A percentile compares a stretch with the other conserved stretches of the same genome.
phyloP scores from a whole-genome alignment of 164 flowering plant genomes.

The Piper betle region DNA sequence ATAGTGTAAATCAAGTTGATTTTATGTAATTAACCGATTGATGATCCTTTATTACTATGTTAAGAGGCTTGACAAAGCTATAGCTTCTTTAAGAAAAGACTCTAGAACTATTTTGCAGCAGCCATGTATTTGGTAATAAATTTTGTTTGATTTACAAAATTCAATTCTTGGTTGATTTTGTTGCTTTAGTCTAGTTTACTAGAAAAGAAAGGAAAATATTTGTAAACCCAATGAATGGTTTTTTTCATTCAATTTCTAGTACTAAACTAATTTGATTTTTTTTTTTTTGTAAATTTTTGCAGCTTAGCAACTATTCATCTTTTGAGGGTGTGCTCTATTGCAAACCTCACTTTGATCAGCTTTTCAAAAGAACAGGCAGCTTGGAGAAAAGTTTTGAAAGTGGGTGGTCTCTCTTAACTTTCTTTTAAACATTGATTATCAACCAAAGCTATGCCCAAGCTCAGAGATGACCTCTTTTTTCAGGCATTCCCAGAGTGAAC shows the following conservation, averaged over 20 bases:
- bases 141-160: background rate
- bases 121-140: background rate
- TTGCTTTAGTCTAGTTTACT: background rate
- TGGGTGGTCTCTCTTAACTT: constrained; percentile 8
- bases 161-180: background rate
- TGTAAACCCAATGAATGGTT: background rate
- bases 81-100: background rate
- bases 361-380: constrained; percentile 89
- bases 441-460: background rate
- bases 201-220: background rate
- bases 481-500: constrained; percentile 52
- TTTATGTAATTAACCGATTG: too few species aligned
- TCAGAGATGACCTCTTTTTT: background rate
- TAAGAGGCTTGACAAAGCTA: background rate
- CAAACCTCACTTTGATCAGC: constrained; percentile 94
- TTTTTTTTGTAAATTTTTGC: constrained; percentile 15
- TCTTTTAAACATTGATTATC: background rate
- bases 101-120: background rate
- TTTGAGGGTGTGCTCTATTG: constrained; percentile 92
- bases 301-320: constrained; percentile 72
- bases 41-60: background rate
- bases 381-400: constrained; percentile 92
- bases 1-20: too few species aligned
- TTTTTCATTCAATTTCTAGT: background rate
- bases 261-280: background rate